These are phyloP conservation scores for Comarum palustre DNA, from an alignment of 306 rosid genomes.

Conservation along the genomic window DNA sequence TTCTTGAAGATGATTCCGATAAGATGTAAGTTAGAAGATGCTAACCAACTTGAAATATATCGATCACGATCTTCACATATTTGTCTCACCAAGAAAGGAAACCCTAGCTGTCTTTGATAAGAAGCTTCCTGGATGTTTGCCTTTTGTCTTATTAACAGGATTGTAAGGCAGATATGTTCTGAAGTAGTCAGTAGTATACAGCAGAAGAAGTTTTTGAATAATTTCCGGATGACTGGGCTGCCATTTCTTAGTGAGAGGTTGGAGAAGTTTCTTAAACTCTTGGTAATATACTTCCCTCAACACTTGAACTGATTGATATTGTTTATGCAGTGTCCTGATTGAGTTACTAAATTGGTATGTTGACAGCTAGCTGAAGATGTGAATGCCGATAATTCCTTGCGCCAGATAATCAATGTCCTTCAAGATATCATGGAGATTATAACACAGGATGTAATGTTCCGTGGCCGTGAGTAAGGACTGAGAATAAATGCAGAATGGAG, in stretches of 20 bases:
- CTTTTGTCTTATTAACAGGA: conserved; percentile 44
- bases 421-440: conserved; percentile 94
- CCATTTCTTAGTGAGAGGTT: conserved; percentile 78
- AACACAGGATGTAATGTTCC: conserved; percentile 76
- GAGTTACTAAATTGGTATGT: conserved; percentile 19
- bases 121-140: conserved; percentile 19
- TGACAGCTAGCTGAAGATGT: conserved; percentile 55
- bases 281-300: conserved; percentile 46
- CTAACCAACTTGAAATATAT: conserved; percentile 10
- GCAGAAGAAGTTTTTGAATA: conserved; percentile 34
- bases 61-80: neutral
- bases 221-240: conserved; percentile 76
- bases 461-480: conserved; percentile 59
- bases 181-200: conserved; percentile 43
- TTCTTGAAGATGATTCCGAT: conserved; percentile 55
- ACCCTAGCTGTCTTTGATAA: neutral
- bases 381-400: conserved; percentile 23
- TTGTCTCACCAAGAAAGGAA: neutral
- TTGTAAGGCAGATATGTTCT: conserved; percentile 37
- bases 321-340: conserved; percentile 17
- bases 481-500: conserved; percentile 14
- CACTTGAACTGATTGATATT: neutral
- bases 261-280: conserved; percentile 69
- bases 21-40: conserved; percentile 47
- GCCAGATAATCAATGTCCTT: conserved; percentile 79